Conservation (phyloP, 2,329 filamentous ascomycete genomes). For the Purpureocillium lavendulum region DNA sequence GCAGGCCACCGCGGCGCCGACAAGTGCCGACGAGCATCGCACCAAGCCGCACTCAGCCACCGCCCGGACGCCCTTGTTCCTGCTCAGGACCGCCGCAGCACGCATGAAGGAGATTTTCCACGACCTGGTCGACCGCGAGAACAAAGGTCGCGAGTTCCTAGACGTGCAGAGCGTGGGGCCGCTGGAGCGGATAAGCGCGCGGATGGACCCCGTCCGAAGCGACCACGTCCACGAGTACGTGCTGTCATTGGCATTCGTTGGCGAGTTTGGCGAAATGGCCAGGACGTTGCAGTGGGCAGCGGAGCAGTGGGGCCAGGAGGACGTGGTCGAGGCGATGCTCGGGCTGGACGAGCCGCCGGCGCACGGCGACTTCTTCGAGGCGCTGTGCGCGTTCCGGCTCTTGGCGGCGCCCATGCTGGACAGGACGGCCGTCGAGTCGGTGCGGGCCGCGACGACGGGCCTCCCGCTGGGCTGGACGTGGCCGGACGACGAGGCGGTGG, state of each 20-base stretch:
- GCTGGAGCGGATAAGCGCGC: slow-evolving; percentile 23
- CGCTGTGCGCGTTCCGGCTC: slow-evolving; percentile 38
- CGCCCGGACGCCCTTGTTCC: neutral
- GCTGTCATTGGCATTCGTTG: slow-evolving; percentile 51
- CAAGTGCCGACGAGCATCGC: neutral
- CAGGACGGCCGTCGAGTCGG: slow-evolving; percentile 16
- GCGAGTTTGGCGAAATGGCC: slow-evolving; percentile 50
- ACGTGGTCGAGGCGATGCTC: slow-evolving; percentile 25
- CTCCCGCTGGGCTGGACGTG: slow-evolving; percentile 22
- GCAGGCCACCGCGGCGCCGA: neutral
- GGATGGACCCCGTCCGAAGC: slow-evolving; percentile 23
- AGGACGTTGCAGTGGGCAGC: slow-evolving; percentile 52
- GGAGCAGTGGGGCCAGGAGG: slow-evolving; percentile 29
- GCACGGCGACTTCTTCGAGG: slow-evolving; percentile 24
- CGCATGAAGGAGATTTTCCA: slow-evolving; percentile 19
- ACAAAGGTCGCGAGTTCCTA: slow-evolving; percentile 10
- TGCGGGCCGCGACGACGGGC: slow-evolving; percentile 19
- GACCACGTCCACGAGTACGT: slow-evolving; percentile 49
- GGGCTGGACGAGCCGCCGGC: slow-evolving; percentile 23
- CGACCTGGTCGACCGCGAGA: slow-evolving; percentile 16
- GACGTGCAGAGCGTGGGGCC: slow-evolving; percentile 14
- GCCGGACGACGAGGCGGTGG: slow-evolving; percentile 28
- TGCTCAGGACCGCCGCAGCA: slow-evolving; percentile 12
- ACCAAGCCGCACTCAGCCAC: neutral
- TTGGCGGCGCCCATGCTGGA: slow-evolving; percentile 35